phyloP scores from a whole-genome alignment of 495 filamentous ascomycete species.

The Astrocystis sublimbata region DNA sequence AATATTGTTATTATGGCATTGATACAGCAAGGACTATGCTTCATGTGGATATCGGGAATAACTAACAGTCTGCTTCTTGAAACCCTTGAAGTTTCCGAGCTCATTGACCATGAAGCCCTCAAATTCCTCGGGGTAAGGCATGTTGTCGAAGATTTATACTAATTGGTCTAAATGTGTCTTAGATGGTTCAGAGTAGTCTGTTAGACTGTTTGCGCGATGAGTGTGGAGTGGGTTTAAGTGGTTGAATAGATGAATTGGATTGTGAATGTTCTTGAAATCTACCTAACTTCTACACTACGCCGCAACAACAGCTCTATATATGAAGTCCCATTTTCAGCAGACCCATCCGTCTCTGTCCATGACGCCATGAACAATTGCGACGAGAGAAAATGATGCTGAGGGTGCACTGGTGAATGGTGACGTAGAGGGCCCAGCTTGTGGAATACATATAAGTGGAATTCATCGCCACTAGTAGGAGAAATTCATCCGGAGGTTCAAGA shows the following conservation, averaged over 20 bases:
- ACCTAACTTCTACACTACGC: no score
- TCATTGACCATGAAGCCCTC: slow-evolving; percentile 71
- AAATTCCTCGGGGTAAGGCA: slow-evolving; percentile 77
- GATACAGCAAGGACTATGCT: neutral
- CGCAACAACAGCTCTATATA: neutral
- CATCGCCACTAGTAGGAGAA: no score
- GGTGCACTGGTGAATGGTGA: slow-evolving; percentile 6
- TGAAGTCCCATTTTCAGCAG: neutral
- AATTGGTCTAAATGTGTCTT: neutral
- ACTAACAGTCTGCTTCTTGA: slow-evolving; percentile 65
- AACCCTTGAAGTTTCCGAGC: slow-evolving; percentile 59
- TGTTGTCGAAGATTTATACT: slow-evolving; percentile 32
- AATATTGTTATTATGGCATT: slow-evolving; percentile 4
- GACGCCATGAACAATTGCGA: slow-evolving; percentile 17
- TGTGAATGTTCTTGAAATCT: neutral
- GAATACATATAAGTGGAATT: neutral
- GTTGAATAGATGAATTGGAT: neutral
- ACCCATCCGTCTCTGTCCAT: slow-evolving; percentile 5
- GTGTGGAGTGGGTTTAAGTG: neutral
- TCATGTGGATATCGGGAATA: neutral
- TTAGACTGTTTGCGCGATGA: neutral
- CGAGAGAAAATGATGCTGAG: neutral
- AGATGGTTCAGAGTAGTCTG: neutral
- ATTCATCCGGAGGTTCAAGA: neutral
- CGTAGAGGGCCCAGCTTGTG: slow-evolving; percentile 1